phyloP scores from a whole-genome alignment of 352 stramenopile species.

The Pythium scleroteichum region DNA sequence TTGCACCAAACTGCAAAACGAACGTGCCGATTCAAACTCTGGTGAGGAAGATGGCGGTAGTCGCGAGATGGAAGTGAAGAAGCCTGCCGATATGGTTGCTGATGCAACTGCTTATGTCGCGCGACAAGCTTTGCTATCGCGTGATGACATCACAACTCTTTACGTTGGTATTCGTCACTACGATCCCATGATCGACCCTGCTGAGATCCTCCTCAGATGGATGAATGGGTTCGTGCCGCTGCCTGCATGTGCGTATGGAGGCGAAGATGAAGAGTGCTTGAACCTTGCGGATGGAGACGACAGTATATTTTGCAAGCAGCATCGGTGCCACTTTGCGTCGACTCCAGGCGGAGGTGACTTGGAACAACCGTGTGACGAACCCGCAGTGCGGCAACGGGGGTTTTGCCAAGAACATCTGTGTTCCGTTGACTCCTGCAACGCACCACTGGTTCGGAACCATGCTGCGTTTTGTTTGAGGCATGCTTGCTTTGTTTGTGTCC shows the following conservation, averaged over 20 bases:
- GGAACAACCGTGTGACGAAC: constrained; percentile 29
- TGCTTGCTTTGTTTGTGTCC: constrained; percentile 61
- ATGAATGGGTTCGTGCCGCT: constrained; percentile 52
- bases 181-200: constrained; percentile 43
- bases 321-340: constrained; percentile 27
- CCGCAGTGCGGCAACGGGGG: constrained; percentile 30
- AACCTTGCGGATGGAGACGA: constrained; percentile 32
- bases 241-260: constrained; percentile 34
- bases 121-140: constrained; percentile 23
- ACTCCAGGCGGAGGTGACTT: not conserved
- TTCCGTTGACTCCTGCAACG: constrained; percentile 8
- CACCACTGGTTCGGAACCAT: constrained; percentile 24
- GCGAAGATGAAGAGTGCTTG: constrained; percentile 30
- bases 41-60: not conserved
- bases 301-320: constrained; percentile 28
- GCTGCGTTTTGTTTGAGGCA: constrained; percentile 54
- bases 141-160: constrained; percentile 35
- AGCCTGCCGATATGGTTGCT: not conserved
- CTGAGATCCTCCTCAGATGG: constrained; percentile 64
- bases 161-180: constrained; percentile 65
- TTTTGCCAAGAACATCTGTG: constrained; percentile 58
- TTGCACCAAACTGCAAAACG: not conserved
- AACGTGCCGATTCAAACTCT: not conserved
- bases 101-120: constrained; percentile 2
- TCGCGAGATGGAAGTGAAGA: not conserved